Conservation (phyloP, 2,329 filamentous ascomycete genomes). For the Mycocentrospora acerina region DNA sequence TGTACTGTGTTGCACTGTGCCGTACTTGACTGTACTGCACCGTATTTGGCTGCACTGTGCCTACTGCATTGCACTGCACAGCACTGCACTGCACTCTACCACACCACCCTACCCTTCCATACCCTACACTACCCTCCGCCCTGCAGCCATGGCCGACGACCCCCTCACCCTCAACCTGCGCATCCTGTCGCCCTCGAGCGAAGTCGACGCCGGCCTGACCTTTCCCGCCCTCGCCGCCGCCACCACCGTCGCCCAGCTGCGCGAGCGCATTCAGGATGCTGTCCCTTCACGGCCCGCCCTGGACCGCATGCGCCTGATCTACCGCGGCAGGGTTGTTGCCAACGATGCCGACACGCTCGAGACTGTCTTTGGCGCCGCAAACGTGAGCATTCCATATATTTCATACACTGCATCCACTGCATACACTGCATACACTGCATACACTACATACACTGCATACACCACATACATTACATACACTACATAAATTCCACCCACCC, state of each 20-base stretch:
- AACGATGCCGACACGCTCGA: slow-evolving; percentile 52
- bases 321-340: slow-evolving; percentile 56
- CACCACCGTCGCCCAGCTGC: slow-evolving; percentile 55
- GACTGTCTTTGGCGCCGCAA: slow-evolving; percentile 52
- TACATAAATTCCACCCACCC: no score
- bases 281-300: slow-evolving; percentile 45
- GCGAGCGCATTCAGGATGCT: slow-evolving; percentile 52
- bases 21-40: no score
- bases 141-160: slow-evolving; percentile 28
- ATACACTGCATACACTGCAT: no score
- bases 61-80: no score
- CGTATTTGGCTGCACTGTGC: no score
- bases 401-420: no score
- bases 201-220: slow-evolving; percentile 37
- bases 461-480: no score
- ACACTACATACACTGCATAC: no score
- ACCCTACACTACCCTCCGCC: slow-evolving; percentile 1
- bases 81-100: no score
- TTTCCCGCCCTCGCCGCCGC: slow-evolving; percentile 34
- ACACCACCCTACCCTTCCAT: neutral
- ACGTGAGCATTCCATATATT: no score
- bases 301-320: slow-evolving; percentile 59
- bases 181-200: slow-evolving; percentile 43
- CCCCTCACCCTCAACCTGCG: slow-evolving; percentile 36
- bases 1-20: no score